A percentile compares a stretch with the other conserved stretches of the same genome.
Conservation (phyloP, 768 basidiomycete species). For the Filobasidium wieringae region DNA sequence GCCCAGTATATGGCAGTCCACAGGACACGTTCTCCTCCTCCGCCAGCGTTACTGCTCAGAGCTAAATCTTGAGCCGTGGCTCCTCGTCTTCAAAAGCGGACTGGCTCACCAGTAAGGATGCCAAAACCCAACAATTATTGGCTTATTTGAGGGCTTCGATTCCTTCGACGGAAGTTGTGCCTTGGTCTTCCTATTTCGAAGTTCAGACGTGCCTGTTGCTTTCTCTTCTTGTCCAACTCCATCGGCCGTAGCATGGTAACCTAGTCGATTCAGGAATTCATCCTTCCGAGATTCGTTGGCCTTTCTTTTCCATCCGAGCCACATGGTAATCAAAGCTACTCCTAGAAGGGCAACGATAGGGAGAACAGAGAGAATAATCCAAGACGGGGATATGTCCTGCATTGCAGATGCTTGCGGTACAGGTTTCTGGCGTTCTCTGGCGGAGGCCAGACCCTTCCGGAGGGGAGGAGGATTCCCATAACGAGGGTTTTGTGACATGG, state of each 20-base stretch:
- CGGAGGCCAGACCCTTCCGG: conserved; percentile 2
- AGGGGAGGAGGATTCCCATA: conserved; percentile 4
- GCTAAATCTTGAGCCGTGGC: too few species aligned
- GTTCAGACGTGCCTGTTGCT: not conserved
- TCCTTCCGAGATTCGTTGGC: conserved; percentile 21
- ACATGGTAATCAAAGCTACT: conserved; percentile 15
- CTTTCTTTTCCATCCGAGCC: conserved; percentile 15
- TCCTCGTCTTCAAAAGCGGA: too few species aligned
- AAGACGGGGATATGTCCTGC: not conserved
- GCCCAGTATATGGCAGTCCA: conserved; percentile 77
- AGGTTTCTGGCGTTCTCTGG: not conserved
- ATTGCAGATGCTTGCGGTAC: not conserved
- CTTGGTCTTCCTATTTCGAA: not conserved
- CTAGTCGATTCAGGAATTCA: conserved; percentile 18
- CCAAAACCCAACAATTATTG: conserved; percentile 63
- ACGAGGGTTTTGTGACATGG: too few species aligned
- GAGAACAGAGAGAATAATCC: conserved; percentile 7
- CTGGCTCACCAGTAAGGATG: conserved; percentile 92
- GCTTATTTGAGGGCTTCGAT: not conserved
- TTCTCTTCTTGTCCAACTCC: not conserved
- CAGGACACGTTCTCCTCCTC: conserved; percentile 88
- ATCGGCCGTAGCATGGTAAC: not conserved
- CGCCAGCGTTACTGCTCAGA: conserved; percentile 70
- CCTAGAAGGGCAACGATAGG: conserved; percentile 21
- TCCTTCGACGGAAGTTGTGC: not conserved